Evolutionary conservation across 2,329 filamentous ascomycete species (phyloP), one percentile per base, ranked within the genome.

Genomic region (Annulohypoxylon truncatum): DNA sequence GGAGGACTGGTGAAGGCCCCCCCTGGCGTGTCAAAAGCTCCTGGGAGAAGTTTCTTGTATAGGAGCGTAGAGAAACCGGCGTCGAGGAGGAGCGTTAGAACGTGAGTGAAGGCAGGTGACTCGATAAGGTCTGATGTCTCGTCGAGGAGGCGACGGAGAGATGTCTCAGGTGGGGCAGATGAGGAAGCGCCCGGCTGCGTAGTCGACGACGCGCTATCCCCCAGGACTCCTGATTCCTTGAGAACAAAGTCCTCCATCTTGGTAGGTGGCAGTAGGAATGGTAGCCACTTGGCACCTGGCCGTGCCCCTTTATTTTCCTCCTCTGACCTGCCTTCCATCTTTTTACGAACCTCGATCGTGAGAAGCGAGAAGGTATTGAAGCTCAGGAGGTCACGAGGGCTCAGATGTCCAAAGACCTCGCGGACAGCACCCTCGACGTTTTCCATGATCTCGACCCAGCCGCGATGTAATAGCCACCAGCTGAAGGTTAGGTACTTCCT

Each of bases 41-140:
- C 89, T 2, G 87, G 84, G 4, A 92, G 90, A 57, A 97, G 87
- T 79, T 96, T 96, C 73, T 88, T 85, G 75, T 97, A 92, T 24
- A 97, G 86, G 13, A 99, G 86, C 22, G 91, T 87, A 2, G 92
- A 92, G 81, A 97, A 99, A 58, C 90, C 92, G 47, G 93, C 87
- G 77, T 98, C 94, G 64, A 98, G 91, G 60, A 97, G 86, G 62
- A 92, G 89, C 1, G 91, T 93, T 46, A 97, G 85, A 33, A 99
- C 94, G 74, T 94, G 91, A 0, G 90, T 87, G 79, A 98, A 98
- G 33, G 92, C 88, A 0, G 96, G 96, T 1, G 96, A 97, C 76
- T 99, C 96, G 75, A 98, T 90, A 22, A 99, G 87, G 77, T 99
- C 96, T 38, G 95, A 92, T 1, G 96, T 98, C 82, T 99, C 96